Base-by-base conservation (phyloP, 2,329 filamentous ascomycete species). In the Aspergillus sojae region DNA sequence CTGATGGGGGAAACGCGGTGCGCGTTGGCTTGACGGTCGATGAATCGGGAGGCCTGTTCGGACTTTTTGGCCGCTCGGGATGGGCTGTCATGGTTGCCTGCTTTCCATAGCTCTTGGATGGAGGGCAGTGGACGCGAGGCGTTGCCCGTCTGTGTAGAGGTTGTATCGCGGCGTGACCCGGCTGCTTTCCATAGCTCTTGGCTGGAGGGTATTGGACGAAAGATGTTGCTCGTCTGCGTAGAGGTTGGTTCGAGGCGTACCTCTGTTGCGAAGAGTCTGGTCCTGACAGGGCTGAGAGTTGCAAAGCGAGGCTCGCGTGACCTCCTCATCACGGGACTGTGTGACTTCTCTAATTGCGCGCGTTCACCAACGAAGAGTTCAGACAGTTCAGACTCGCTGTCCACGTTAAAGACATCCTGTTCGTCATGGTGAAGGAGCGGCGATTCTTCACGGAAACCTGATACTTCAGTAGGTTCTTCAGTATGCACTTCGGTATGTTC, bases 11-110 rank as follows among this genome's bases (percentile, higher is more conserved):
- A 79, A 6, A 80, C 69, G 32, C 74, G 72, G 3, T 63, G 61
- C 16, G 78, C 77, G 50, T 71, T 69, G 4, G 57, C 61, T 62
- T 80, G 78, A 1, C 73, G 76, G 61, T 79, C 75, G 28, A 80
- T 75, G 55, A 79, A 77, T 9, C 62, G 69, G 5, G 59, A 41
- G n/a, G 21, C 41, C 26, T 52, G 30, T 11, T 41, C 36, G 16
- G 56, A 50, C 21, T 19, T 45, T 39, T 52, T 21, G 43, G 53
- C 21, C 5, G 50, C n/a, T 10, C 55, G 48, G 28, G 52, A 57
- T 21, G 43, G 23, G 46, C 34, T 5, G 48, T 23, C 50, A 4
- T 28, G 43, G 26, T 63, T 54, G 43, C 45, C 32, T 36, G 60
- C 58, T 21, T 61, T 57, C 65, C 57, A 67, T 41, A 67, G 23